Conservation (phyloP, 768 basidiomycete species). For the Russula vinacea region DNA sequence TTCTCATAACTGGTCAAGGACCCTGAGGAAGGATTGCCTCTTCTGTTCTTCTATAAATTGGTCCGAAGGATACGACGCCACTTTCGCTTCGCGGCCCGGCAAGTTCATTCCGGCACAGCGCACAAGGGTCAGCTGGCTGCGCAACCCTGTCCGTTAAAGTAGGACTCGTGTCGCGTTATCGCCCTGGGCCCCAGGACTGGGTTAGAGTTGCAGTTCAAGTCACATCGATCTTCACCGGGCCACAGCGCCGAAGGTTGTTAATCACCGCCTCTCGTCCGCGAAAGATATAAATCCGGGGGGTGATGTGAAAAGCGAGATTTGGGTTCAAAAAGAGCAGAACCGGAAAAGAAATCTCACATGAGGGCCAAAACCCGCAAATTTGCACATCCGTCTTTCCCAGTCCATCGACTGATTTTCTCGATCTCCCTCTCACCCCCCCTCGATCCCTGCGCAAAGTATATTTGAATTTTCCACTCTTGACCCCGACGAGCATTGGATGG, state of each 20-base stretch:
- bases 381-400: not conserved
- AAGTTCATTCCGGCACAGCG: slow-evolving; percentile 1
- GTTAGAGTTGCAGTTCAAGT: not conserved
- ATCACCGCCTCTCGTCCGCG: slow-evolving; percentile 11
- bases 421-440: not conserved
- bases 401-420: not conserved
- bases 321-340: not conserved
- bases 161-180: slow-evolving; percentile 20
- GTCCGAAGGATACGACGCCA: slow-evolving; percentile 12
- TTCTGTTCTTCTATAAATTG: slow-evolving; percentile 13
- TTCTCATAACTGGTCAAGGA: slow-evolving; percentile 18
- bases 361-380: slow-evolving; percentile 5
- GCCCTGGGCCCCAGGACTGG: slow-evolving; percentile 14
- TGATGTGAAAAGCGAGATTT: not conserved
- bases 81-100: slow-evolving; percentile 18
- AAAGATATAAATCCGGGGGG: slow-evolving; percentile 7
- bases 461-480: slow-evolving; percentile 6
- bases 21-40: slow-evolving; percentile 1
- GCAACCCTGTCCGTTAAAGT: not conserved
- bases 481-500: not conserved
- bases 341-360: slow-evolving; percentile 8
- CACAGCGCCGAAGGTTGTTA: slow-evolving; percentile 13
- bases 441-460: not conserved
- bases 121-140: slow-evolving; percentile 13
- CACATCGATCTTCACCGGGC: slow-evolving; percentile 2